These are phyloP conservation scores for Chaetomiaceae sp. DNA, from an alignment of 2,329 filamentous ascomycete species.

Conservation along the genomic window DNA sequence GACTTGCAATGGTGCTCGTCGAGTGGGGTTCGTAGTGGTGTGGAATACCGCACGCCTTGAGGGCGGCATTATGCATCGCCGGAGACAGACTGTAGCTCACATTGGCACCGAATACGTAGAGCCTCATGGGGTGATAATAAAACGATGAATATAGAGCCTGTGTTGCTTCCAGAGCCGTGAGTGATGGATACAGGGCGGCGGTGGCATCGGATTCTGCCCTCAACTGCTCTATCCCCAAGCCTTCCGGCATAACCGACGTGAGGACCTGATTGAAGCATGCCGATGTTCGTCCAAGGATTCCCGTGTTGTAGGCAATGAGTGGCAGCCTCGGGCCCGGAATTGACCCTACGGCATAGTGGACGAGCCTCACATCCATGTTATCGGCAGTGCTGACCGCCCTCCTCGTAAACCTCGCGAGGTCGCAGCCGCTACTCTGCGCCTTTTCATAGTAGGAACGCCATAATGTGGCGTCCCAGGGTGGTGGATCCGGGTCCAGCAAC, in stretches of 20 bases:
- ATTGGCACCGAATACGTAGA: constrained; percentile 70
- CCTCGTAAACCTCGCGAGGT: constrained; percentile 58
- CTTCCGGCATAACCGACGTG: constrained; percentile 54
- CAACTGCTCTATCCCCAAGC: constrained; percentile 23
- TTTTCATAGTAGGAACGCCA: constrained; percentile 56
- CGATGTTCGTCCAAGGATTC: constrained; percentile 58
- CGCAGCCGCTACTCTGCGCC: constrained; percentile 54
- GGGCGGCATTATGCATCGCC: constrained; percentile 71
- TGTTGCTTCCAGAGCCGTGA: constrained; percentile 62
- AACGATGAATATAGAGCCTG: constrained; percentile 63
- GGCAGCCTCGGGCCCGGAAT: constrained; percentile 45
- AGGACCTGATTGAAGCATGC: constrained; percentile 63
- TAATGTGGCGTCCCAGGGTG: constrained; percentile 51
- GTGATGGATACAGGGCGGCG: constrained; percentile 32
- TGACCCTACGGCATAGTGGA: constrained; percentile 47
- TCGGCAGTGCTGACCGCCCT: constrained; percentile 55
- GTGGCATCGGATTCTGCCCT: constrained; percentile 1
- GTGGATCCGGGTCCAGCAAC: constrained; percentile 36
- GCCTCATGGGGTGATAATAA: constrained; percentile 63
- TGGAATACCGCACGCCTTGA: constrained; percentile 62
- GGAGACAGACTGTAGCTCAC: constrained; percentile 70
- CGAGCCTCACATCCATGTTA: constrained; percentile 55
- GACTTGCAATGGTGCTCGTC: constrained; percentile 55
- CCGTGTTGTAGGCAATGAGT: constrained; percentile 62
- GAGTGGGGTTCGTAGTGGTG: constrained; percentile 64